phyloP scores from a whole-genome alignment of 1,139 yeast genomes.

The Eremothecium cymbalariae region DNA sequence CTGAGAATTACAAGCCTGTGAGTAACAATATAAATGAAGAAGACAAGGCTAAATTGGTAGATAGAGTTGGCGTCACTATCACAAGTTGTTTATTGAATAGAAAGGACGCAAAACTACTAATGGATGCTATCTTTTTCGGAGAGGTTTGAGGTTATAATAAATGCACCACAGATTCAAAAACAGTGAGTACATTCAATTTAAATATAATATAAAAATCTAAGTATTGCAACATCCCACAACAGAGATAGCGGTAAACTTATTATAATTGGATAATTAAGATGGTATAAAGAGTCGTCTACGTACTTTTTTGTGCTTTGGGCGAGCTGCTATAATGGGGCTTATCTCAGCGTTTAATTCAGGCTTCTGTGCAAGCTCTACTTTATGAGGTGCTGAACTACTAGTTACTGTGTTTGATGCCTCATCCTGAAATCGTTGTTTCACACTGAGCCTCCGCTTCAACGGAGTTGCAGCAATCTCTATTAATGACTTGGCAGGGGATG shows the following conservation, averaged over 20 bases:
- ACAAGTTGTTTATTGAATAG: conserved; percentile 44
- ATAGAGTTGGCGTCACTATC: conserved; percentile 56
- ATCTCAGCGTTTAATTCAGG: too few species aligned
- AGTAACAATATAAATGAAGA: conserved; percentile 37
- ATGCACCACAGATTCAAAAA: too few species aligned
- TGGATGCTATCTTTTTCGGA: conserved; percentile 72
- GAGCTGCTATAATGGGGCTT: too few species aligned
- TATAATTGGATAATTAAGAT: conserved; percentile 5
- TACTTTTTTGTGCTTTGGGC: conserved; percentile 21
- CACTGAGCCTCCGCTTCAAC: background rate
- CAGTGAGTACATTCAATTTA: too few species aligned
- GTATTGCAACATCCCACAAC: too few species aligned
- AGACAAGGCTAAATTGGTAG: conserved; percentile 40
- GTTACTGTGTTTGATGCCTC: background rate
- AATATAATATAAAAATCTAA: too few species aligned
- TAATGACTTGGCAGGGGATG: background rate
- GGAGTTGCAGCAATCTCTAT: conserved; percentile 2
- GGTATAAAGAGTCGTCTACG: conserved; percentile 34
- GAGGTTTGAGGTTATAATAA: conserved; percentile 33
- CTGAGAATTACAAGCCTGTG: conserved; percentile 30
- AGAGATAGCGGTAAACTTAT: too few species aligned
- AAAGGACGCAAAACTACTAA: conserved; percentile 48
- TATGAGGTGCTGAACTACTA: too few species aligned
- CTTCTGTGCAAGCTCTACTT: too few species aligned
- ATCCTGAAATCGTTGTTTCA: background rate